Conservation (phyloP, 768 basidiomycete genomes). For the Mycena leptocephala region DNA sequence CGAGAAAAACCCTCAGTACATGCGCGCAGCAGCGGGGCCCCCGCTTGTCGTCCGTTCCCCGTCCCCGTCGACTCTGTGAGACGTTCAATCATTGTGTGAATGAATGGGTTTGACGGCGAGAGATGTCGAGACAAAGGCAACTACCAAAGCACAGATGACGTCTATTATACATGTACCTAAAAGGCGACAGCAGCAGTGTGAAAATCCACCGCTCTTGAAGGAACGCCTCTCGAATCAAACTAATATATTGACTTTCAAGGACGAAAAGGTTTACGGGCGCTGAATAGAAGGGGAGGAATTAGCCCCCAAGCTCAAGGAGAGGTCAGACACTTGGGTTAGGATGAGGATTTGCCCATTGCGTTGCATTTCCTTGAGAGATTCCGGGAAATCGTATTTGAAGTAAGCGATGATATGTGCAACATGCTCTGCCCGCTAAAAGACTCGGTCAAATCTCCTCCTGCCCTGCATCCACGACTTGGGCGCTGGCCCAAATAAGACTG, state of each 20-base stretch:
- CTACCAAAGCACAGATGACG: too few species aligned
- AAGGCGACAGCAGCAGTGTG: background rate
- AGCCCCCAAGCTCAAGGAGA: too few species aligned
- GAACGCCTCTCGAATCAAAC: background rate
- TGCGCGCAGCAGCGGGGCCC: too few species aligned
- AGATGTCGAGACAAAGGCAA: constrained; percentile 42
- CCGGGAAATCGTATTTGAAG: too few species aligned
- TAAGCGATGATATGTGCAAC: background rate
- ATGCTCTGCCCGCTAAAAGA: background rate
- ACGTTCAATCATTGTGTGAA: constrained; percentile 59
- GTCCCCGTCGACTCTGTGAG: too few species aligned
- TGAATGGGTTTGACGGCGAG: constrained; percentile 51
- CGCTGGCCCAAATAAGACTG: background rate
- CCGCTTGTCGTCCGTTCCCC: too few species aligned
- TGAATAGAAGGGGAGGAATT: too few species aligned
- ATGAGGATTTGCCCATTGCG: too few species aligned
- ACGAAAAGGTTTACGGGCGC: background rate
- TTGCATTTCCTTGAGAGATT: too few species aligned
- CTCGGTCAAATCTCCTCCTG: background rate
- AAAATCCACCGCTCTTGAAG: background rate
- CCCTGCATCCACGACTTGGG: background rate
- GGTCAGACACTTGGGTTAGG: too few species aligned
- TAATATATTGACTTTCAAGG: background rate
- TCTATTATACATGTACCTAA: too few species aligned
- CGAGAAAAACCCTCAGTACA: too few species aligned